Evolutionary conservation across 1,139 yeast genomes (phyloP).

Genomic region (Saccharomyces hybrid): DNA sequence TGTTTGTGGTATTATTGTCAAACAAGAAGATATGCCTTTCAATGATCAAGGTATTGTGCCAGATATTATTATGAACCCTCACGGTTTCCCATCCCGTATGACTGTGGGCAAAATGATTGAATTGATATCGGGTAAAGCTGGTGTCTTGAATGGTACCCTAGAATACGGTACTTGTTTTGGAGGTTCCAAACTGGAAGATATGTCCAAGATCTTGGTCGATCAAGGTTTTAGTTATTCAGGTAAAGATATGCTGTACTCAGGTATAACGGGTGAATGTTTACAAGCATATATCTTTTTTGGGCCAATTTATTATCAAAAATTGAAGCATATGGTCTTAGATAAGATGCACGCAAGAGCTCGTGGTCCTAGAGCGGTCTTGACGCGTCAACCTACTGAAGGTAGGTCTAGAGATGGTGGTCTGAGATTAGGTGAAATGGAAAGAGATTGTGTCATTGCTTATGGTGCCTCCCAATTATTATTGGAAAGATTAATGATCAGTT

Average conservation of each 20-base stretch:
- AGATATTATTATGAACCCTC: conserved; percentile 97
- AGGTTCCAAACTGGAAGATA: conserved; percentile 89
- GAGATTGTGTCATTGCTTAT: conserved; percentile 98
- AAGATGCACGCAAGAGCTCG: conserved; percentile 99
- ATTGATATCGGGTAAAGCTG: conserved; percentile 93
- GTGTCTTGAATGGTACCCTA: conserved; percentile 82
- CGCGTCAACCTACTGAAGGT: conserved; percentile 99
- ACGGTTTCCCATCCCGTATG: conserved; percentile 99
- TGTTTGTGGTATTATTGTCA: conserved; percentile 97
- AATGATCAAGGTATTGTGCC: conserved; percentile 86
- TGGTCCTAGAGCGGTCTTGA: conserved; percentile 96
- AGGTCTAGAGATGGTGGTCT: conserved; percentile 98
- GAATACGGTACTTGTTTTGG: conserved; percentile 99
- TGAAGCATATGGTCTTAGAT: conserved; percentile 98
- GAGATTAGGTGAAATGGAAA: conserved; percentile 98
- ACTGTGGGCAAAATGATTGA: conserved; percentile 99
- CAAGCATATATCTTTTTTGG: conserved; percentile 98
- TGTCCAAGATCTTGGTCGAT: conserved; percentile 87
- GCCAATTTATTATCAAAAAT: conserved; percentile 93
- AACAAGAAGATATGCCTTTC: conserved; percentile 94
- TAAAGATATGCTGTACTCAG: conserved; percentile 96
- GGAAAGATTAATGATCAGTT: conserved; percentile 92
- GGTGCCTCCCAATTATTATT: conserved; percentile 94
- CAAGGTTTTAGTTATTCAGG: conserved; percentile 94
- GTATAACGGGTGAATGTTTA: conserved; percentile 94